A percentile compares a stretch with the other conserved stretches of the same genome.
Evolutionary conservation across 2,329 filamentous ascomycete genomes (phyloP).

Genomic region (Phialophora expanda): DNA sequence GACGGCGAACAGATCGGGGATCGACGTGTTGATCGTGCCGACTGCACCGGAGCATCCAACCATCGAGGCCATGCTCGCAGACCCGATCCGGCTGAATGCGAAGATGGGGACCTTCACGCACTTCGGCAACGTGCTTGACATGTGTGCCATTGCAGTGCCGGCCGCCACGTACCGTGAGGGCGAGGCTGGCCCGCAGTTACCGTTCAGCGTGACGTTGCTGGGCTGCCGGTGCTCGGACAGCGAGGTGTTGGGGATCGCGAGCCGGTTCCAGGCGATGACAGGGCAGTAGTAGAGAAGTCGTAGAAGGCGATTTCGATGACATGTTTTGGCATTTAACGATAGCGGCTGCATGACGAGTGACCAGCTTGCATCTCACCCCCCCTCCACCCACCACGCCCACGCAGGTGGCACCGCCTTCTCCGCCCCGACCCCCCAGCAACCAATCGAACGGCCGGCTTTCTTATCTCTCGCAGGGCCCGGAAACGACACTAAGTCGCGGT

Average conservation of each 20-base stretch:
- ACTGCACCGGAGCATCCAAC: conserved; percentile 61
- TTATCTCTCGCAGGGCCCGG: conserved; percentile 30
- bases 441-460: conserved; percentile 17
- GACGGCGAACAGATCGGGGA: conserved; percentile 38
- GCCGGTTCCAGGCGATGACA: conserved; percentile 45
- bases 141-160: conserved; percentile 60
- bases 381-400: conserved; percentile 14
- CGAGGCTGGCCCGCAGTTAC: conserved; percentile 31
- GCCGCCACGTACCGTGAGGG: conserved; percentile 48
- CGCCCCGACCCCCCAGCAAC: not conserved
- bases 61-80: conserved; percentile 56
- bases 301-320: not conserved
- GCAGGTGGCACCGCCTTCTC: conserved; percentile 15
- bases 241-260: conserved; percentile 55
- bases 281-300: conserved; percentile 5
- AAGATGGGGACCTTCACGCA: conserved; percentile 63
- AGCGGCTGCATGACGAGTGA: not conserved
- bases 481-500: conserved; percentile 21
- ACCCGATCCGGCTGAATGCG: conserved; percentile 62
- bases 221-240: conserved; percentile 53
- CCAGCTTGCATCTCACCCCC: not conserved
- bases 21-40: conserved; percentile 60
- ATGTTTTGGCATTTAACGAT: conserved; percentile 3
- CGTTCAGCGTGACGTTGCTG: conserved; percentile 40
- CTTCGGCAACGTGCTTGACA: conserved; percentile 66